Evolutionary conservation across 176 grass and related monocot genomes (phyloP).

Genomic region (Leersia perrieri): DNA sequence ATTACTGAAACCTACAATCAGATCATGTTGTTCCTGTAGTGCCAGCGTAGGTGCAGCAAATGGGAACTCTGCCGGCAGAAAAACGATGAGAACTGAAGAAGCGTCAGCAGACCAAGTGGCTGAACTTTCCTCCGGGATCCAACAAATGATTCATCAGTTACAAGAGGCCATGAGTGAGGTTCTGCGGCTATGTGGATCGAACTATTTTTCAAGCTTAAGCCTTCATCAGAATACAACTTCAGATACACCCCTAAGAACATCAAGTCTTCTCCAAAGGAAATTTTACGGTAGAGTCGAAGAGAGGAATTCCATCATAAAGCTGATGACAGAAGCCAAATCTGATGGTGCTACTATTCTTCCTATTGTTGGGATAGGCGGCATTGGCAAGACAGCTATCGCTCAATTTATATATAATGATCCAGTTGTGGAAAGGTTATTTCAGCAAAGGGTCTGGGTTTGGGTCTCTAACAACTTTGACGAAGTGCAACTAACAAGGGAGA

Average conservation of each 20-base stretch:
- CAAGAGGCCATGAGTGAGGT: not conserved
- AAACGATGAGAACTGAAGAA: not conserved
- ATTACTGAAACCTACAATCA: too few species aligned
- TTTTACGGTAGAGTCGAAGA: constrained; percentile 14
- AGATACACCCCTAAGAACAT: not conserved
- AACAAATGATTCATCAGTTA: not conserved
- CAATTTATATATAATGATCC: constrained; percentile 1
- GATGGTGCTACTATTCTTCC: not conserved
- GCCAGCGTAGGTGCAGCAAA: not conserved
- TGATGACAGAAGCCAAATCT: not conserved
- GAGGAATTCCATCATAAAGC: constrained; percentile 1
- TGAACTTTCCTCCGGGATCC: not conserved
- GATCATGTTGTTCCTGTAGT: not conserved
- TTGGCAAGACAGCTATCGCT: constrained; percentile 33
- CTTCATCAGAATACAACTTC: not conserved
- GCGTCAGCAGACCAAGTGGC: not conserved
- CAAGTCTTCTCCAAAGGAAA: not conserved
- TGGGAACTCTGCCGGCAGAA: rapidly evolving
- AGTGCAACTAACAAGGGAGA: constrained; percentile 8
- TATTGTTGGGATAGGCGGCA: constrained; percentile 25
- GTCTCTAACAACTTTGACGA: not conserved
- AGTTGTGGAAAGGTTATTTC: not conserved
- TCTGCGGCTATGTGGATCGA: not conserved
- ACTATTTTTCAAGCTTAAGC: not conserved
- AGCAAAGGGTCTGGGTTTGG: constrained; percentile 14